Percentiles rank a stretch among this genome's conserved stretches.
phyloP scores from a whole-genome alignment of 306 rosid genomes.

The Lathyrus oleraceus region DNA sequence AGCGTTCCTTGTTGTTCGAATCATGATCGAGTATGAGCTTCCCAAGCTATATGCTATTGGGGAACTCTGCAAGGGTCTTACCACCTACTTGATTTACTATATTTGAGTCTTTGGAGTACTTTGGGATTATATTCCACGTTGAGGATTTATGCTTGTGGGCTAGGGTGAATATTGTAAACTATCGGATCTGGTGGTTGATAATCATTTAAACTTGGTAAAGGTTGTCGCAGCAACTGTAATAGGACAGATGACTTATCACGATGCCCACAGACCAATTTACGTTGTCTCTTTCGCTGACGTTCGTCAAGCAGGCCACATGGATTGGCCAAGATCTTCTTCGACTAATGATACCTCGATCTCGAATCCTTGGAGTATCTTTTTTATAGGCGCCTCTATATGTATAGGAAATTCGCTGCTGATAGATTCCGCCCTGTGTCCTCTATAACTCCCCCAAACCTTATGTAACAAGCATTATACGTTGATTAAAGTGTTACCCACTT shows the following conservation, averaged over 20 bases:
- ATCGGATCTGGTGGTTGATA: neutral
- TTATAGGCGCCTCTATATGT: too few relatives aligned
- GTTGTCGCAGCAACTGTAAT: too few relatives aligned
- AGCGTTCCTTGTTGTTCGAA: neutral
- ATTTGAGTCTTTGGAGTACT: constrained; percentile 8
- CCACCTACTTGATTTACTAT: neutral
- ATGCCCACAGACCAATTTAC: too few relatives aligned
- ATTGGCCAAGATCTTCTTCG: neutral
- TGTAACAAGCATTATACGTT: too few relatives aligned
- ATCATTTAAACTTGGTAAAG: neutral
- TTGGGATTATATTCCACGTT: neutral
- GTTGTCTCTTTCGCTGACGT: too few relatives aligned
- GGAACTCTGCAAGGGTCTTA: neutral
- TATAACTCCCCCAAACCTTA: too few relatives aligned
- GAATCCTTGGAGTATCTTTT: too few relatives aligned
- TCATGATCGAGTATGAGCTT: neutral
- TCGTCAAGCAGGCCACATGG: too few relatives aligned
- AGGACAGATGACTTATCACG: too few relatives aligned
- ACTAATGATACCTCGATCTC: neutral
- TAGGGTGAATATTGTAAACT: neutral
- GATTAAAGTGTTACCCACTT: too few relatives aligned
- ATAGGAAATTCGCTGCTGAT: too few relatives aligned
- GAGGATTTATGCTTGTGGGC: neutral
- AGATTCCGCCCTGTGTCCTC: too few relatives aligned
- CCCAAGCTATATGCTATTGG: neutral